Evolutionary conservation across 2,329 filamentous ascomycete genomes (phyloP).

Genomic region (Sarocladiaceae sp.): DNA sequence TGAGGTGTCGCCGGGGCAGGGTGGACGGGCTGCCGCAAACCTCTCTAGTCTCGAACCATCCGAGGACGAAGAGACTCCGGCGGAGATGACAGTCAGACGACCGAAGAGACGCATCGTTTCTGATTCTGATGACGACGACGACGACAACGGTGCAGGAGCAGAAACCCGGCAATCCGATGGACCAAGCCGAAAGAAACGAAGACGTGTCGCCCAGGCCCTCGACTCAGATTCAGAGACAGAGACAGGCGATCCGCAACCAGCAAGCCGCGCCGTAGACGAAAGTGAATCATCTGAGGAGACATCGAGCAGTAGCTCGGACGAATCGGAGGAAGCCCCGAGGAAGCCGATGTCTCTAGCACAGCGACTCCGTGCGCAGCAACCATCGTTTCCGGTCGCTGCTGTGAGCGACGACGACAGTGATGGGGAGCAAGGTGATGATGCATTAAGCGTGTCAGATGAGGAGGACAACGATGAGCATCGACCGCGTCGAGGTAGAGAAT

Average conservation of each 20-base stretch:
- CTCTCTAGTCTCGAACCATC: constrained; percentile 11
- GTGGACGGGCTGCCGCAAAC: neutral
- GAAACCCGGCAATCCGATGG: neutral
- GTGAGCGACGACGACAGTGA: neutral
- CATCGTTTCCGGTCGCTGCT: neutral
- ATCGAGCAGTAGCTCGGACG: neutral
- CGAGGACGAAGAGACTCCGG: constrained; percentile 1
- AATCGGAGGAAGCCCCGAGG: neutral
- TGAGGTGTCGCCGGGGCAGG: neutral
- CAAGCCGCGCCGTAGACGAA: neutral
- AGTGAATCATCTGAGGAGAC: constrained; percentile 4
- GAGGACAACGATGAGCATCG: constrained; percentile 5
- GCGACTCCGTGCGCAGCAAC: neutral
- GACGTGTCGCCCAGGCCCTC: neutral
- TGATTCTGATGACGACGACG: constrained; percentile 12
- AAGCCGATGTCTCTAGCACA: constrained; percentile 2
- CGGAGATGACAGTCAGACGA: neutral
- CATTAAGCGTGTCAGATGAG: neutral
- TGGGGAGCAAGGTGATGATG: neutral
- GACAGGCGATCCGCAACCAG: neutral
- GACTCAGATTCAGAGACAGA: constrained; percentile 11
- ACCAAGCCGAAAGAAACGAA: constrained; percentile 1
- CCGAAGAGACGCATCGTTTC: constrained; percentile 9
- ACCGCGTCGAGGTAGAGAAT: neutral
- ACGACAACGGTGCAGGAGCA: neutral